These are phyloP conservation scores for Xylaria sp. DNA, from an alignment of 2,329 filamentous ascomycete species.

Conservation along the genomic window DNA sequence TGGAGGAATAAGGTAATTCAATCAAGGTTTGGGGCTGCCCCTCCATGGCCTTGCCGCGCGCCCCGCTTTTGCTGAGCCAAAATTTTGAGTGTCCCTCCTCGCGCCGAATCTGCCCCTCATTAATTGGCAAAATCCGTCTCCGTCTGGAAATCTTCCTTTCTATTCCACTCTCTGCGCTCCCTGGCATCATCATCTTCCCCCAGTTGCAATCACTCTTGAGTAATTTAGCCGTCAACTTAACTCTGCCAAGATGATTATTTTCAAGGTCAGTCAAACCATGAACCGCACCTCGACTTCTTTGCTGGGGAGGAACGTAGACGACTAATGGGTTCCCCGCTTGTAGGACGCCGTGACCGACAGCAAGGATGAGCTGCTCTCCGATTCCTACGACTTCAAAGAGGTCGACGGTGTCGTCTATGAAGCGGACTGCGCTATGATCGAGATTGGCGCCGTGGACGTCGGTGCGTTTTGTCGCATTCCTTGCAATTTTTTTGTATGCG, in stretches of 20 bases:
- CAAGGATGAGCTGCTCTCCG: conserved; percentile 92
- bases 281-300: neutral
- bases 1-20: neutral
- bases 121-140: conserved; percentile 44
- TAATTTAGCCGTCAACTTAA: conserved; percentile 34
- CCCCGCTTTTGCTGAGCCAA: conserved; percentile 44
- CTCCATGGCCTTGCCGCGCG: conserved; percentile 31
- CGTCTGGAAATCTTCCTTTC: conserved; percentile 44
- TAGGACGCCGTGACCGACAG: conserved; percentile 84
- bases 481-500: neutral
- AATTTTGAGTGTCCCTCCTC: conserved; percentile 44
- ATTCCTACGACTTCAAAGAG: conserved; percentile 87
- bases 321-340: conserved; percentile 31
- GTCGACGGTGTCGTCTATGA: conserved; percentile 86
- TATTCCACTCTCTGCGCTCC: conserved; percentile 40
- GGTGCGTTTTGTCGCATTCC: conserved; percentile 61
- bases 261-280: conserved; percentile 62
- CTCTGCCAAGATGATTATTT: conserved; percentile 76
- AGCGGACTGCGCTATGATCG: conserved; percentile 91
- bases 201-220: conserved; percentile 34
- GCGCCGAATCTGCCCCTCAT: conserved; percentile 46
- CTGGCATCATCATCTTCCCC: conserved; percentile 34
- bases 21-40: conserved; percentile 28
- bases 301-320: conserved; percentile 2
- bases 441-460: conserved; percentile 77